A percentile compares a stretch with the other conserved stretches of the same genome.
Evolutionary conservation across 1,284 basidiomycete genomes (phyloP).

Genomic region (Tetrapyrgos nigripes): DNA sequence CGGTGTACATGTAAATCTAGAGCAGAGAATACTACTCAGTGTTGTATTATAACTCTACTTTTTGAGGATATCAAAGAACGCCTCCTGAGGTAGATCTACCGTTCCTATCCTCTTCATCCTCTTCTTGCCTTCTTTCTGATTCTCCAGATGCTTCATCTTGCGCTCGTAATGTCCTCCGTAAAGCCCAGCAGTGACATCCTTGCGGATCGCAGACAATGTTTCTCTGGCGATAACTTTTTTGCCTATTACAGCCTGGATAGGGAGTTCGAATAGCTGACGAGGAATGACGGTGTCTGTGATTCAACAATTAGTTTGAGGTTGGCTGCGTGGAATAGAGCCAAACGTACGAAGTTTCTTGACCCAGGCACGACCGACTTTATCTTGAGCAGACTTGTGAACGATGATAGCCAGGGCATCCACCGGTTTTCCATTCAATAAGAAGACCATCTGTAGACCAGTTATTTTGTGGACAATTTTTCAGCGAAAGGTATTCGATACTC

Average conservation of each 20-base stretch:
- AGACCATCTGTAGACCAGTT: slow-evolving; percentile 68
- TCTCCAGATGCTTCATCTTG: slow-evolving; percentile 91
- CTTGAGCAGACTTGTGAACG: slow-evolving; percentile 79
- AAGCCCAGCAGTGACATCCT: slow-evolving; percentile 94
- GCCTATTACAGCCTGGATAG: slow-evolving; percentile 89
- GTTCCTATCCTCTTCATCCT: slow-evolving; percentile 86
- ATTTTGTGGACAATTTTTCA: background rate
- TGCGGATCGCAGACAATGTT: slow-evolving; percentile 85
- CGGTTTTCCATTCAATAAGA: slow-evolving; percentile 85
- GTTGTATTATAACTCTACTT: slow-evolving; percentile 14
- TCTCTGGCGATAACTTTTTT: slow-evolving; percentile 90
- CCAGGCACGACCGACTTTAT: slow-evolving; percentile 80
- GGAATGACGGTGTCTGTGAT: slow-evolving; percentile 86
- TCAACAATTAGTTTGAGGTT: background rate
- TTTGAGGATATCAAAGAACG: slow-evolving; percentile 83
- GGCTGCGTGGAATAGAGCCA: background rate
- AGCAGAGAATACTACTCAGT: background rate
- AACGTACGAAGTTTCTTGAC: slow-evolving; percentile 84
- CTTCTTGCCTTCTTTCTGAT: slow-evolving; percentile 92
- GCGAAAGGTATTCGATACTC: slow-evolving; percentile 10
- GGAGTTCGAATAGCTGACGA: slow-evolving; percentile 92
- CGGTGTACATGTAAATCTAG: slow-evolving; percentile 2
- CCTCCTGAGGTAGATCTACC: slow-evolving; percentile 90
- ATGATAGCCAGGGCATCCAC: slow-evolving; percentile 94
- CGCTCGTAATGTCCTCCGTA: slow-evolving; percentile 94